These are phyloP conservation scores for Aspergillus floridensis DNA, from an alignment of 2,329 filamentous ascomycete genomes.

Conservation along the genomic window DNA sequence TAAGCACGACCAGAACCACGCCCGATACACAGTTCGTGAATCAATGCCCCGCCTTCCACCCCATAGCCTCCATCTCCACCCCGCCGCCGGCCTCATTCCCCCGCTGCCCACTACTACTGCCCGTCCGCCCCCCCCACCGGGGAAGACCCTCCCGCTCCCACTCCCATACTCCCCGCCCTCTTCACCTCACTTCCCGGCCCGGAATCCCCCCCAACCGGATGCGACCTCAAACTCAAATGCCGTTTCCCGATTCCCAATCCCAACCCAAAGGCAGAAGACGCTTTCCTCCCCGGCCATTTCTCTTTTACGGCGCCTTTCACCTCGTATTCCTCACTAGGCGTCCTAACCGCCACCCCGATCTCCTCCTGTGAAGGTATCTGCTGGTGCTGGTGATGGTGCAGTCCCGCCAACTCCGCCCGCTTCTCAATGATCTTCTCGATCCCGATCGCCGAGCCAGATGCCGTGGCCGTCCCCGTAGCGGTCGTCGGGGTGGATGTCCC, in stretches of 20 bases:
- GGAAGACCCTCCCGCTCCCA: neutral
- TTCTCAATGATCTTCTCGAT: neutral
- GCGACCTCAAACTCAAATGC: neutral
- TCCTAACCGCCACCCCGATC: no score
- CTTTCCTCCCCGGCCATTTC: neutral
- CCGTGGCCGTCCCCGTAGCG: neutral
- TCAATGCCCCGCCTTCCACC: neutral
- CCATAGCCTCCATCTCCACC: conserved; percentile 10
- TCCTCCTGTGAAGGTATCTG: no score
- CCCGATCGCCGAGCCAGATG: neutral
- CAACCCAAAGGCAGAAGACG: neutral
- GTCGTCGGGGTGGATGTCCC: neutral
- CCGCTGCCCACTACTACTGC: neutral
- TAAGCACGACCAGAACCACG: neutral
- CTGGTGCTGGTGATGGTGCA: no score
- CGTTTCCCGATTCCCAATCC: neutral
- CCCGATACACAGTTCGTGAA: neutral
- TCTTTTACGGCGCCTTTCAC: neutral
- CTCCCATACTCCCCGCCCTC: neutral
- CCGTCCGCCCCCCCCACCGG: no score
- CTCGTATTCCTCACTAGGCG: no score
- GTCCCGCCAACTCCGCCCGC: no score
- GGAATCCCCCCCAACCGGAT: neutral
- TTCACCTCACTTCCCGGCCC: neutral
- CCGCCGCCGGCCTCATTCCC: neutral